A percentile compares a stretch with the other conserved stretches of the same genome.
Evolutionary conservation across 2,329 filamentous ascomycete genomes (phyloP).

Genomic region (Claviceps paspali): DNA sequence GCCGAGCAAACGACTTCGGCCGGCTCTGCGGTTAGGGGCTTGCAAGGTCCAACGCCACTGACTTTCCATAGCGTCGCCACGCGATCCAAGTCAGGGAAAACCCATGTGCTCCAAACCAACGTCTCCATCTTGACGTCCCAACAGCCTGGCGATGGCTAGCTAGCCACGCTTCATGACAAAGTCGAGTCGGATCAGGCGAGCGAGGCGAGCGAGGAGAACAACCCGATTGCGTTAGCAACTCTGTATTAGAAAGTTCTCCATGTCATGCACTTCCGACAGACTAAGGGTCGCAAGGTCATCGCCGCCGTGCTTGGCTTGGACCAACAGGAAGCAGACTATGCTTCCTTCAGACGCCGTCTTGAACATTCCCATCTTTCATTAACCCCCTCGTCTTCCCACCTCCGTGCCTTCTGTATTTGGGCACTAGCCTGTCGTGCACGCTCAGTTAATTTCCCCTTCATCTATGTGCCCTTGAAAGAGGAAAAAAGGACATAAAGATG

Average conservation of each 20-base stretch:
- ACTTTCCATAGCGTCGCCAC: background rate
- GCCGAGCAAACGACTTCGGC: background rate
- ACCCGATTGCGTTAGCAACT: background rate
- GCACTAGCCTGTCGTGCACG: background rate
- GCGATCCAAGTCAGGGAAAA: conserved; percentile 4
- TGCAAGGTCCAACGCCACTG: background rate
- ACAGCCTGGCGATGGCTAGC: background rate
- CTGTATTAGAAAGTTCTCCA: too few relatives aligned
- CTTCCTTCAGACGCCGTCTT: background rate
- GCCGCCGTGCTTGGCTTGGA: background rate
- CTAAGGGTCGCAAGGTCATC: background rate
- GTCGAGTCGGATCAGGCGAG: background rate
- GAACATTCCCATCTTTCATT: background rate
- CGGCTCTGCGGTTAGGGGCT: background rate
- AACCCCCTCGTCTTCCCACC: background rate
- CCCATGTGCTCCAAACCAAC: conserved; percentile 2
- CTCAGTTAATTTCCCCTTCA: background rate
- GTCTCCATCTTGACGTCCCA: conserved; percentile 2
- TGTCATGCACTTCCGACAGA: background rate
- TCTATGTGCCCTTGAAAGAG: background rate
- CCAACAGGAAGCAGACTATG: background rate
- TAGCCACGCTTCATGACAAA: background rate
- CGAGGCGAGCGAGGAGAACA: background rate
- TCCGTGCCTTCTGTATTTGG: background rate
- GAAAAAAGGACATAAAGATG: conserved; percentile 4